A percentile compares a stretch with the other conserved stretches of the same genome.
Conservation (phyloP, 805 yeast genomes). For the Lipomyces yamadae region DNA sequence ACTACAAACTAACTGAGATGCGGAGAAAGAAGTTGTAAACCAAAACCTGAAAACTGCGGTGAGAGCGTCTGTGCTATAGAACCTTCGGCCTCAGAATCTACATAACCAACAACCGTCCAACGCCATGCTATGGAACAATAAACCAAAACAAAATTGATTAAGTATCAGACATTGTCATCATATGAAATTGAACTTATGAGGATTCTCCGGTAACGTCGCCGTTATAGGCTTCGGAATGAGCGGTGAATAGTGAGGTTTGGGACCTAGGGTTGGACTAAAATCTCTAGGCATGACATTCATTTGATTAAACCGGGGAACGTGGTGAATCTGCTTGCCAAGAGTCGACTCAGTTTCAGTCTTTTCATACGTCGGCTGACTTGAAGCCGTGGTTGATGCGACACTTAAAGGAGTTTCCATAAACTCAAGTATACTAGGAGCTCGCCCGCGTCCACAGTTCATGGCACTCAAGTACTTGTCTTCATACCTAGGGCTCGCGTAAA, state of each 20-base stretch:
- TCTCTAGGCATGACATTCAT: not conserved
- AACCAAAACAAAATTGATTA: not conserved
- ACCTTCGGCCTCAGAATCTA: not conserved
- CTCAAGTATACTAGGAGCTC: not conserved
- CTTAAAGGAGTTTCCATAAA: not conserved
- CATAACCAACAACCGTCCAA: conserved; percentile 1
- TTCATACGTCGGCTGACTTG: not conserved
- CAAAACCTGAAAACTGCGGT: no score
- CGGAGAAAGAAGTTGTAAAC: no score
- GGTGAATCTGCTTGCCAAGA: not conserved
- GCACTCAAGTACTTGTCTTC: conserved; percentile 29
- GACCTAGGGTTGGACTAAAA: not conserved
- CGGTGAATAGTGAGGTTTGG: not conserved
- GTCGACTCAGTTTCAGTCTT: not conserved
- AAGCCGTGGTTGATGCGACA: not conserved
- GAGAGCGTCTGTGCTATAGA: not conserved
- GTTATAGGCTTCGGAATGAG: not conserved
- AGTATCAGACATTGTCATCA: not conserved
- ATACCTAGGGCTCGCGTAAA: conserved; percentile 34
- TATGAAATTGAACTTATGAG: conserved; percentile 3
- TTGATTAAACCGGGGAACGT: not conserved
- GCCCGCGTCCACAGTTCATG: not conserved
- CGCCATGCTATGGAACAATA: not conserved
- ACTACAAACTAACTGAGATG: no score
- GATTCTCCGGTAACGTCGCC: not conserved